These are phyloP conservation scores for Fusarium clavum DNA, from an alignment of 2,329 filamentous ascomycete species.

Conservation along the genomic window DNA sequence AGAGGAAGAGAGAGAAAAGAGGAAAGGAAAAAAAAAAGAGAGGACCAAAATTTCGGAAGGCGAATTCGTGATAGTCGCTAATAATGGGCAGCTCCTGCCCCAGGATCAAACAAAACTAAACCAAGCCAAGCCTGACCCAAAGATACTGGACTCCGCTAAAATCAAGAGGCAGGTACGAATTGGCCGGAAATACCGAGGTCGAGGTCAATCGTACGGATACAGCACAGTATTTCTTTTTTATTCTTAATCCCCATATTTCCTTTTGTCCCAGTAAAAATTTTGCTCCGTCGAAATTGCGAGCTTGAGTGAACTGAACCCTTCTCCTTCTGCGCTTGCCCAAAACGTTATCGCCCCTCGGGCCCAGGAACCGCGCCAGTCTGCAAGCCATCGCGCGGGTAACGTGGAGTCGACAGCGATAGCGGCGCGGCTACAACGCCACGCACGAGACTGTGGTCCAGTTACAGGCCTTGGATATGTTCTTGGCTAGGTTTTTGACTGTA, in stretches of 20 bases:
- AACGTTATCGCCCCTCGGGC: constrained; percentile 23
- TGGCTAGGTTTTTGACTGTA: not conserved
- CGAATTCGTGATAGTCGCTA: constrained; percentile 33
- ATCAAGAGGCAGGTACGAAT: constrained; percentile 30
- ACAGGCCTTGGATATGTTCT: constrained; percentile 18
- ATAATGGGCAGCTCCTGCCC: constrained; percentile 12
- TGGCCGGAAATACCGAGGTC: constrained; percentile 35
- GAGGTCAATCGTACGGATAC: constrained; percentile 5
- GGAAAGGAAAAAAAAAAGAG: not conserved
- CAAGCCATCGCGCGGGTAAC: constrained; percentile 39
- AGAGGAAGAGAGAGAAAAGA: not conserved
- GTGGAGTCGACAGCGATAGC: constrained; percentile 42
- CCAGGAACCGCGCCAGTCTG: constrained; percentile 28
- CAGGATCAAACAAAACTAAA: not conserved
- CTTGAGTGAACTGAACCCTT: constrained; percentile 1
- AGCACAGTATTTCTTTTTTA: constrained; percentile 12
- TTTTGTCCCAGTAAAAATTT: constrained; percentile 5
- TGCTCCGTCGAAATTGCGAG: constrained; percentile 10
- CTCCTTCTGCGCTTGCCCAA: constrained; percentile 20
- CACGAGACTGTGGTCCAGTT: constrained; percentile 20
- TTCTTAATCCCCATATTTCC: constrained; percentile 28
- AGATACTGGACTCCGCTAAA: constrained; percentile 31
- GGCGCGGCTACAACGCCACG: constrained; percentile 32
- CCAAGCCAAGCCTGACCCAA: not conserved
- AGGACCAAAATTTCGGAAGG: constrained; percentile 37